Base-by-base conservation (phyloP, 73 alveolate species). In the Uronychia setigera region DNA sequence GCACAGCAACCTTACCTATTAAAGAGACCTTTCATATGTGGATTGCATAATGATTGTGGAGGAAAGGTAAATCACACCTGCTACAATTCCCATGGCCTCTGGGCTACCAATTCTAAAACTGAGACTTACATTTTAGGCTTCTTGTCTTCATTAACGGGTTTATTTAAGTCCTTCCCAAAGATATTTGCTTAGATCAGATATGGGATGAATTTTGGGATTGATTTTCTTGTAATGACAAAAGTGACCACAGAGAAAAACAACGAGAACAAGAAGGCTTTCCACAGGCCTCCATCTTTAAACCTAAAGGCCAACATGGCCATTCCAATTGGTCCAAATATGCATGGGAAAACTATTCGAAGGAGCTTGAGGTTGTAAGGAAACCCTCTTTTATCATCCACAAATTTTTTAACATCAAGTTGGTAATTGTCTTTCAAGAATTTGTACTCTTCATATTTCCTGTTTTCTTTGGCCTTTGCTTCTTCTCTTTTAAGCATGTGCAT, bases 51-150 rank as follows among this genome's bases (percentile, higher is more conserved):
- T 59, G 57, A 96, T 96, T 26, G 97, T 74, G 29, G 86, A 94
- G 34, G 91, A 83, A 35, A 98, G 88, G 93, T 93, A 98, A 9
- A 91, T 93, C 35, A 98, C 92, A 0, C 98, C 98, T 14, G 98
- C 96, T 0, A 97, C 98, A 58, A 98, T 93, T 26, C 99, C 99
- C 88, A 98, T 87, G 26, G 99, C 93, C 88, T 98, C 99, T 1
- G 99, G 99, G 1, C 96, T 91, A 79, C 25, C 79, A 35, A 79
- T 9, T 78, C 0, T 33, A 33, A 13, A 0, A 19, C 32, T n/a
- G n/a, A n/a, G n/a, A n/a, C 82, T 78, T 81, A 80, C 85, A 91
- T 90, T 67, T 59, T 59, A 30, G 89, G 92, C 91, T 90, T 91
- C 29, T 30, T 81, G 26, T 89, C 95, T 27, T 46, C 75, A 58